Conservation (phyloP, 164 flowering plant genomes). For the Liriodendron chinense region DNA sequence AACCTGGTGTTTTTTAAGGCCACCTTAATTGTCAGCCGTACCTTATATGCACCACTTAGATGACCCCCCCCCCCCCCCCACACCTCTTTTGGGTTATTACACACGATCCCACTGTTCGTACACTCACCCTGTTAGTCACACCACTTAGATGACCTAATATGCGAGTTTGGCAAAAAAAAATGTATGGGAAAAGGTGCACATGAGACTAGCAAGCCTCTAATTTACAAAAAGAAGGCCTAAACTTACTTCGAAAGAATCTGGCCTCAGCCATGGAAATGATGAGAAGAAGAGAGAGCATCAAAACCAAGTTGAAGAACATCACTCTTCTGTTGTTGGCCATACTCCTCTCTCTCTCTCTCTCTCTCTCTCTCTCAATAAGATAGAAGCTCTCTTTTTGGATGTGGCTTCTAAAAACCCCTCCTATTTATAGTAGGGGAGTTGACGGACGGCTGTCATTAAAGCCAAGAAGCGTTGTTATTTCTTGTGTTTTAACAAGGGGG, state of each 20-base stretch:
- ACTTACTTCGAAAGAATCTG: neutral
- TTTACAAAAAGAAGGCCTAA: neutral
- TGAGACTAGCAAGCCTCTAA: neutral
- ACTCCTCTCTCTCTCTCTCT: neutral
- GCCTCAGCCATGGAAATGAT: constrained; percentile 8
- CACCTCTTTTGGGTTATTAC: too few species aligned
- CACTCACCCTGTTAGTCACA: too few species aligned
- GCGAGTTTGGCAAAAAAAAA: neutral
- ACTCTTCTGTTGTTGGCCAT: too few species aligned
- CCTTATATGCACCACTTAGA: neutral
- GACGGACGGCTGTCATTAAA: neutral
- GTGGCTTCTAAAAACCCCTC: neutral
- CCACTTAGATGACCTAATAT: neutral
- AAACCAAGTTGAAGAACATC: neutral
- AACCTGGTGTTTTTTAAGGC: neutral
- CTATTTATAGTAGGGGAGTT: neutral
- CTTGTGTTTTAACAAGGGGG: neutral
- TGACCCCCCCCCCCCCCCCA: too few species aligned
- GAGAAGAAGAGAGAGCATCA: constrained; percentile 12
- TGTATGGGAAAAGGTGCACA: neutral
- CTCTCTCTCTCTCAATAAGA: neutral
- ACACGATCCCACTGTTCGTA: too few species aligned
- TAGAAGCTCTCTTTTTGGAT: neutral
- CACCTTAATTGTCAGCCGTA: too few species aligned
- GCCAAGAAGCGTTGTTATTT: too few species aligned